Base-by-base conservation (phyloP, 1,284 basidiomycete genomes). In the Crucibulum cyathiforme region DNA sequence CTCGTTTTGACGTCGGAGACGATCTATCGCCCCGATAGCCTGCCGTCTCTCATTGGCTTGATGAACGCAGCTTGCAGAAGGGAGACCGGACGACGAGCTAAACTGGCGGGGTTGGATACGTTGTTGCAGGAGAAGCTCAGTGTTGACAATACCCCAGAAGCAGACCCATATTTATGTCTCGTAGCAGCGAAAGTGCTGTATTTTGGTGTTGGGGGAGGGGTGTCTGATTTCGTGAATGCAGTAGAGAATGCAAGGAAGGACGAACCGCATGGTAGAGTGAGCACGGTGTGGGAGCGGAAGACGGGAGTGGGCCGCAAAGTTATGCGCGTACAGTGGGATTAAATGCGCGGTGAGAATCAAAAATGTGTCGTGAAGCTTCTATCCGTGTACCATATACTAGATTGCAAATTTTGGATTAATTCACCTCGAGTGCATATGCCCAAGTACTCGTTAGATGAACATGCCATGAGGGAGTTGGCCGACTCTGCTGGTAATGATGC, bases 151-250 rank as follows among this genome's bases (percentile, higher is more conserved):
- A 12, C 13, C 31, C 15, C 13, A 37, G 19, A 38, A 47, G 24
- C n/a, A 10, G 34, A 52, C 19, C 19, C 43, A 5, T 74, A 76
- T 63, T 47, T 84, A 8, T 92, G 90, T 68, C 82, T 96, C 12
- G 88, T 95, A 4, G 93, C 94, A 0, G 90, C 90, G n/a, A 98
- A 96, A 77, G 84, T 95, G 9, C 79, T 98, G 35, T 98, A 99
- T 74, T 98, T 98, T 77, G 97, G 97, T 15, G 96, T 98, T 4
- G 97, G 97, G 0, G 96, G 96, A 0, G 94, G 95, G 0, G 82
- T 96, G 8, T 77, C 85, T 24, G 90, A 91, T 59, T 98, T 99
- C 72, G 73, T 88, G 17, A 71, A 73, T 34, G 80, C 78, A 3
- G 82, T 95, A 0, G 77, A 84, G 56, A 58, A 58, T 15, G 3